Evolutionary conservation across 768 basidiomycete genomes (phyloP).

Genomic region (Hortiboletus flavorubellus): DNA sequence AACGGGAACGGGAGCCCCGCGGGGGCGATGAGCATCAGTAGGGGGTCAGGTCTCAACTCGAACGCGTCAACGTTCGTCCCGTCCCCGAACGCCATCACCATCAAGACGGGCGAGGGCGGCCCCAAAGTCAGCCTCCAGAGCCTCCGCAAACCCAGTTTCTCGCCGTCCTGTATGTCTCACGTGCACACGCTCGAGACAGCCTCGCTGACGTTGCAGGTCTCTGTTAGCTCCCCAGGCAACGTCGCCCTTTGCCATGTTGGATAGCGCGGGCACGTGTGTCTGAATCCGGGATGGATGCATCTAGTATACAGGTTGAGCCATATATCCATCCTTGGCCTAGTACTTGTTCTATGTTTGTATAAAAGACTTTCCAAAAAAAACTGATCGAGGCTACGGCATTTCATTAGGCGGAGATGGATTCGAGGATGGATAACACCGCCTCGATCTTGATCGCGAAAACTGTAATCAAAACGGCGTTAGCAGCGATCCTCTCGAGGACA

Average conservation of each 20-base stretch:
- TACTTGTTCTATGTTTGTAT: background rate
- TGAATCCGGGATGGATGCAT: background rate
- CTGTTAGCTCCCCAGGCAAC: slow-evolving; percentile 22
- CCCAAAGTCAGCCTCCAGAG: slow-evolving; percentile 11
- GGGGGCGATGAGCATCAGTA: background rate
- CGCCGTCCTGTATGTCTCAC: slow-evolving; percentile 21
- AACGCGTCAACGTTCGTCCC: slow-evolving; percentile 28
- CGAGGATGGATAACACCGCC: slow-evolving; percentile 22
- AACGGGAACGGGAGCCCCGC: too few species aligned
- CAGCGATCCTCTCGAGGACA: background rate
- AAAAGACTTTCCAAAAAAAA: background rate
- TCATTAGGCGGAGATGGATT: slow-evolving; percentile 13
- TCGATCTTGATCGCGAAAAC: slow-evolving; percentile 27
- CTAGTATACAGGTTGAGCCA: background rate
- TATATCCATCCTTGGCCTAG: background rate
- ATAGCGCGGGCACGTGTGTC: slow-evolving; percentile 18
- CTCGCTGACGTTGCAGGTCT: background rate
- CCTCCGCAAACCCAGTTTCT: slow-evolving; percentile 19
- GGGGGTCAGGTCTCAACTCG: slow-evolving; percentile 15
- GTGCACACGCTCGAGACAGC: background rate
- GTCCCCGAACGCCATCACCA: slow-evolving; percentile 9
- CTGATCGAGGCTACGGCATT: background rate
- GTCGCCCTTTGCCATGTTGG: slow-evolving; percentile 27
- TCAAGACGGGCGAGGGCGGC: slow-evolving; percentile 24
- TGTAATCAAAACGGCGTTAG: background rate